Evolutionary conservation across 176 grass and related monocot genomes (phyloP), one percentile per base, ranked within the genome.

Genomic region (Triticum monococcum): DNA sequence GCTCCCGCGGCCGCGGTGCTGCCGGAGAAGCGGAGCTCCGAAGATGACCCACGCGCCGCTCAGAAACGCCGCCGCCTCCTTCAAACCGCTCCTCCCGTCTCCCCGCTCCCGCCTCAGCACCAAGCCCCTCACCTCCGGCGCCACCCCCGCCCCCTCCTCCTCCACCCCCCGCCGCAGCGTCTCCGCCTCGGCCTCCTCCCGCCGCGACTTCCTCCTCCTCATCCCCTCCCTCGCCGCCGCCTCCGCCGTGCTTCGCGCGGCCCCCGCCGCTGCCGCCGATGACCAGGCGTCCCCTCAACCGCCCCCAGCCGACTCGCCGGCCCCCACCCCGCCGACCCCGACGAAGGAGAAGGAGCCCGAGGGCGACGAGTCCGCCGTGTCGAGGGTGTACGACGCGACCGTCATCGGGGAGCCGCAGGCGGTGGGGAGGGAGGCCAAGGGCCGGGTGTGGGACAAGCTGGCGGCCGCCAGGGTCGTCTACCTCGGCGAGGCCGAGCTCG

Each of bases 371-470:
- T 84, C 84, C 69, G 70, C 94, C 79, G 33, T 88, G 64, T 96
- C 96, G 70, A 92, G 96, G 90, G 87, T 98, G 74, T 98, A 98
- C 37, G 96, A 98, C 59, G 96, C 96, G 32, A 94, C 96, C 41
- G 96, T 95, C 81, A 95, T 96, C 68, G 93, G 96, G 64, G 93
- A 96, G 84, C 96, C 96, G 36, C 52, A 95, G 86, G 96, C 96
- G 22, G 77, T 98, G 88, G 93, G 93, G 77, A 89, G 81, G 90
- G 93, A 96, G 12, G 76, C 85, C 8, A 92, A 86, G 87, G 80
- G 12, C 6, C 80, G 82, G 84, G 91, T 96, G 63, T 98, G 96
- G 96, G 96, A 96, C 90, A 96, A 92, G 84, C 79, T 96, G 75
- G 87, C 95, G 90, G 67, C 80, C 79, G 96, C 93, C 75, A 89